These are phyloP conservation scores for Cladorrhinum samala DNA, from an alignment of 495 filamentous ascomycete species.

Conservation along the genomic window DNA sequence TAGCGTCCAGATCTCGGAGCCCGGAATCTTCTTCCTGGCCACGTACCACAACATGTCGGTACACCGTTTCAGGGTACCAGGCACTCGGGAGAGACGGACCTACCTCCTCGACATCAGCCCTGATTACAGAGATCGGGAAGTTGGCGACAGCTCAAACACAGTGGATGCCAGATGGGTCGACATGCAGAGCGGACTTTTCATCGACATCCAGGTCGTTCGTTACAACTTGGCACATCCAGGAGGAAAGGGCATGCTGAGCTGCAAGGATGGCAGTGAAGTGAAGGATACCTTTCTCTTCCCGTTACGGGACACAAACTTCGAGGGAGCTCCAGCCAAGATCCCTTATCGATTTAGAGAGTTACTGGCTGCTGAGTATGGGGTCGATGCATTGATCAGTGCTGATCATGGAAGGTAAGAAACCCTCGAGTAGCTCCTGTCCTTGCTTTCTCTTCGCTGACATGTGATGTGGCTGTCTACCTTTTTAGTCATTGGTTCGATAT, in stretches of 20 bases:
- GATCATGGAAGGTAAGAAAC: conserved; percentile 49
- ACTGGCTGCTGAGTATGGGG: conserved; percentile 54
- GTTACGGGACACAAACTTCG: conserved; percentile 33
- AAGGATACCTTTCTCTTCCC: conserved; percentile 11
- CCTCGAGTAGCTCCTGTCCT: not conserved
- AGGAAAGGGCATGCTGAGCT: conserved; percentile 32
- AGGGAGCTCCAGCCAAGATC: conserved; percentile 54
- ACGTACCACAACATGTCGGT: conserved; percentile 59
- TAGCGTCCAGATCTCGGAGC: conserved; percentile 62
- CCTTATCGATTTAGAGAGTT: conserved; percentile 56
- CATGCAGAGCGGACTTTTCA: conserved; percentile 61
- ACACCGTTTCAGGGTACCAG: conserved; percentile 48
- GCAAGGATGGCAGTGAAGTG: conserved; percentile 38
- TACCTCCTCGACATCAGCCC: conserved; percentile 71
- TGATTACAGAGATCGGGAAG: conserved; percentile 52
- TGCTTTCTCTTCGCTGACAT: not conserved
- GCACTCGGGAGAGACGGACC: conserved; percentile 36
- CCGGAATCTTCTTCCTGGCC: conserved; percentile 59
- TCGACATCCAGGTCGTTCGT: conserved; percentile 57
- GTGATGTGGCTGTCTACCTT: no score
- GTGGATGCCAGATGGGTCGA: conserved; percentile 78
- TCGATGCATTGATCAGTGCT: conserved; percentile 44
- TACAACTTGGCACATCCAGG: conserved; percentile 25
- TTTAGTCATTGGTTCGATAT: conserved; percentile 36
- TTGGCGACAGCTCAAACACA: conserved; percentile 56